Evolutionary conservation across 2,329 filamentous ascomycete species (phyloP).

Genomic region (Ramularia collo-cygni): DNA sequence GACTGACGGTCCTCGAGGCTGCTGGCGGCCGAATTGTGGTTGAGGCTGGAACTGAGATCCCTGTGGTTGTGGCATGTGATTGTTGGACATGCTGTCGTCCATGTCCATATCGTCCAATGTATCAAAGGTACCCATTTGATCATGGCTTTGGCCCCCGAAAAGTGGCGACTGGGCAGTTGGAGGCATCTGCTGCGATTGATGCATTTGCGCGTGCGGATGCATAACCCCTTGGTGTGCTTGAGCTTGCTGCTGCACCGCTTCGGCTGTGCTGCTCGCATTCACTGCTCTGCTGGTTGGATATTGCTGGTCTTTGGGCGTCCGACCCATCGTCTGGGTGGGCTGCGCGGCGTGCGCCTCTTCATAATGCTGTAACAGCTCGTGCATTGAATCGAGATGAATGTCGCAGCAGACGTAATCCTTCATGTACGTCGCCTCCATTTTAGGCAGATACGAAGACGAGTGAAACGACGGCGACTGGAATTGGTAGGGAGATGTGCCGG

Average conservation of each 20-base stretch:
- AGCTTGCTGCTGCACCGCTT: constrained; percentile 30
- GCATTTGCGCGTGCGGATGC: constrained; percentile 14
- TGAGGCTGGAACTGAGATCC: constrained; percentile 38
- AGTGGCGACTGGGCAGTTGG: constrained; percentile 23
- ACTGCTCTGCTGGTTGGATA: constrained; percentile 28
- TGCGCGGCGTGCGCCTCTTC: constrained; percentile 82
- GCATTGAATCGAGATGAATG: constrained; percentile 78
- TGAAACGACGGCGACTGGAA: constrained; percentile 88
- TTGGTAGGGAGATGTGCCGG: constrained; percentile 86
- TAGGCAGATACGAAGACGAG: constrained; percentile 24
- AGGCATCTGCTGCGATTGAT: constrained; percentile 12
- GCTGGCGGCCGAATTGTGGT: constrained; percentile 49
- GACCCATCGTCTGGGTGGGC: constrained; percentile 34
- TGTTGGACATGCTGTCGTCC: constrained; percentile 69
- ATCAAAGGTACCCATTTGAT: constrained; percentile 31
- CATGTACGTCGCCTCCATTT: constrained; percentile 85
- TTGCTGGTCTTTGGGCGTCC: constrained; percentile 33
- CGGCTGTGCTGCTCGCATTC: constrained; percentile 30
- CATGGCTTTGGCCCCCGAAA: constrained; percentile 27
- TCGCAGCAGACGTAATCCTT: constrained; percentile 95
- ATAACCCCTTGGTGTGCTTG: constrained; percentile 21
- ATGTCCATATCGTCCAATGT: constrained; percentile 95
- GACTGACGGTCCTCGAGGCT: constrained; percentile 58
- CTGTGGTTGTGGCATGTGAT: constrained; percentile 37
- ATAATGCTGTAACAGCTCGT: constrained; percentile 93